These are phyloP conservation scores for Cochlearia excelsa DNA, from an alignment of 345 rosid genomes.

Conservation along the genomic window DNA sequence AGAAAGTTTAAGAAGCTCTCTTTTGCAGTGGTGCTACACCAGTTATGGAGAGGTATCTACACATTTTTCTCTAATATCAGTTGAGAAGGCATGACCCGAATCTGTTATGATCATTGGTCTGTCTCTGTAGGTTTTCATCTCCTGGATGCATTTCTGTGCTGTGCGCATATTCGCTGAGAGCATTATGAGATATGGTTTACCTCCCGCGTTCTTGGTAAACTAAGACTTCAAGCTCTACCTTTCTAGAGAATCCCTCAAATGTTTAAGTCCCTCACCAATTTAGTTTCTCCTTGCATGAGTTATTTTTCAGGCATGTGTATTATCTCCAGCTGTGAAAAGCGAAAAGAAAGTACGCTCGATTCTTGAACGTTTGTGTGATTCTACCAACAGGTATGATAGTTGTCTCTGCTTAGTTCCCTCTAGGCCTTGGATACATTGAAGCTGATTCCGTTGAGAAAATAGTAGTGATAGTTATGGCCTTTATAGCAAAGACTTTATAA, in stretches of 20 bases:
- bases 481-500: slow-evolving; percentile 1
- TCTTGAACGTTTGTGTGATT: slow-evolving; percentile 75
- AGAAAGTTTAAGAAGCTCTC: slow-evolving; percentile 75
- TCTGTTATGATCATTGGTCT: slow-evolving; percentile 5
- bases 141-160: slow-evolving; percentile 99
- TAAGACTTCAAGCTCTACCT: slow-evolving; percentile 18
- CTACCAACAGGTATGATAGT: slow-evolving; percentile 68
- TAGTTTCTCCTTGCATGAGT: slow-evolving; percentile 23
- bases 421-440: slow-evolving; percentile 8
- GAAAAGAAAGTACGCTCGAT: slow-evolving; percentile 95
- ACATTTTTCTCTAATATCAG: neutral
- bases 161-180: slow-evolving; percentile 93
- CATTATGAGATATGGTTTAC: slow-evolving; percentile 96
- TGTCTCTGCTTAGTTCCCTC: slow-evolving; percentile 1
- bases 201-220: slow-evolving; percentile 90
- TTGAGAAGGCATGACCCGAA: neutral
- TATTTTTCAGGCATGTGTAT: slow-evolving; percentile 72
- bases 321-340: slow-evolving; percentile 71
- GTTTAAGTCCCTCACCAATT: slow-evolving; percentile 1
- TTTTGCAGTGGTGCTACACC: slow-evolving; percentile 96
- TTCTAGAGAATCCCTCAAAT: slow-evolving; percentile 10
- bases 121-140: slow-evolving; percentile 79
- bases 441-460: neutral
- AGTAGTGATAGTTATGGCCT: slow-evolving; percentile 5
- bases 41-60: slow-evolving; percentile 89